phyloP scores from a whole-genome alignment of 805 yeast genomes.

The Starmera caribaea region DNA sequence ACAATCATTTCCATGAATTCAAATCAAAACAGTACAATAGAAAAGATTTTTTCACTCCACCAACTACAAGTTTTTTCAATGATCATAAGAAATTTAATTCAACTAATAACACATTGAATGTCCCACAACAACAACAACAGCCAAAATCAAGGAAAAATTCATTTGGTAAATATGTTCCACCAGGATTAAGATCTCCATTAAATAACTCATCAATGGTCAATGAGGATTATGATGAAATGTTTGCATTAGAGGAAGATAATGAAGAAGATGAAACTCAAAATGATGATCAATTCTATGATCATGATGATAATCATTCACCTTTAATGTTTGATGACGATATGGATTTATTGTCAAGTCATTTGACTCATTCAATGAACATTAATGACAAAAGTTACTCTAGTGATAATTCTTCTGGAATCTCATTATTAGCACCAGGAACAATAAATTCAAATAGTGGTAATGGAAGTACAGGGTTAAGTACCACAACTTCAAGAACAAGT shows the following conservation, averaged over 20 bases:
- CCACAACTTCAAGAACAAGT: not conserved
- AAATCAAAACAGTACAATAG: slow-evolving; percentile 37
- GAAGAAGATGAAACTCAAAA: slow-evolving; percentile 17
- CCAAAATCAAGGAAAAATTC: slow-evolving; percentile 9
- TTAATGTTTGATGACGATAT: slow-evolving; percentile 10
- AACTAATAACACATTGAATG: not conserved
- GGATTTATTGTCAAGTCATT: not conserved
- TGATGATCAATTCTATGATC: not conserved
- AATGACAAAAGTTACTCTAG: slow-evolving; percentile 10
- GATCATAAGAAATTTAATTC: slow-evolving; percentile 1
- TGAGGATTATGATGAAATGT: slow-evolving; percentile 19
- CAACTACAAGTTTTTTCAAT: slow-evolving; percentile 25
- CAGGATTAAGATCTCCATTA: slow-evolving; percentile 49
- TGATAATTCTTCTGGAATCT: slow-evolving; percentile 18
- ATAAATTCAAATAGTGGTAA: not conserved
- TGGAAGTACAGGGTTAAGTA: not conserved
- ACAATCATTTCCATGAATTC: slow-evolving; percentile 28
- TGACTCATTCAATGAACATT: slow-evolving; percentile 1
- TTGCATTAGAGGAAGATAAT: slow-evolving; percentile 19
- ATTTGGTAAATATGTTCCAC: slow-evolving; percentile 60
- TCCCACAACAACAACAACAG: not conserved
- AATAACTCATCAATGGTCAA: not conserved
- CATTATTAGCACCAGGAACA: slow-evolving; percentile 10
- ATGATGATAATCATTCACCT: not conserved
- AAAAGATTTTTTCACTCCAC: slow-evolving; percentile 72